Evolutionary conservation across 768 basidiomycete genomes (phyloP), one percentile per base, ranked within the genome.

Genomic region (Flagelloscypha sp.): DNA sequence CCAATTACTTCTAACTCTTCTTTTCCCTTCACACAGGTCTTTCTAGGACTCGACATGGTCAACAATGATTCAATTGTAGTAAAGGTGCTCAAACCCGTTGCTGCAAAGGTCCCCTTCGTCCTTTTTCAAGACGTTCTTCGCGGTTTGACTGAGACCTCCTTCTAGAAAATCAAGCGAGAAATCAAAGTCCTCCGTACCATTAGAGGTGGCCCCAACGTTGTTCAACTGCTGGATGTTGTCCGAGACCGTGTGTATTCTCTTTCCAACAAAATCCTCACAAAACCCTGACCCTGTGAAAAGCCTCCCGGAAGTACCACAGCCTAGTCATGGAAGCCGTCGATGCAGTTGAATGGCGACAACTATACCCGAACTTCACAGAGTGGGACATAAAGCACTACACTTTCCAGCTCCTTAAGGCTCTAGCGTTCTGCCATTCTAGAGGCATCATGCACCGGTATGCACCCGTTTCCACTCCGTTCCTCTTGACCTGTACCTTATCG

Each of bases 151-250:
- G n/a, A n/a, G n/a, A n/a, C n/a, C n/a, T n/a, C n/a, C n/a, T n/a
- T n/a, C n/a, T n/a, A n/a, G n/a, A 83, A 83, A 63, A 75, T 82
- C 53, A 79, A 79, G 58, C 66, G 80, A 20, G 81, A 84, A 55
- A 76, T 84, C 57, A 82, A 83, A 61, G 75, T 83, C 39, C 57
- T 84, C 32, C 70, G 74, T 40, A 80, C 81, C 53, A 52, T 84
- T 18, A 69, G 74, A 6, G 80, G 81, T 6, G 80, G 78, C 2
- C 72, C 77, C n/a, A 84, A 83, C 58, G 64, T 83, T 37, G 67
- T 84, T 43, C 67, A 62, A 4, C 50, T 84, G 38, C 55, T 79
- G 46, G 81, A 84, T 49, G 76, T 82, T 25, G 80, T 83, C 7
- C 62, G 76, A 39, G 80, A 84, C 52, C 62, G 56, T 57, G 23